Evolutionary conservation across 371 early-diverging fungal genomes (phyloP).

Genomic region (Mortierella sp.): DNA sequence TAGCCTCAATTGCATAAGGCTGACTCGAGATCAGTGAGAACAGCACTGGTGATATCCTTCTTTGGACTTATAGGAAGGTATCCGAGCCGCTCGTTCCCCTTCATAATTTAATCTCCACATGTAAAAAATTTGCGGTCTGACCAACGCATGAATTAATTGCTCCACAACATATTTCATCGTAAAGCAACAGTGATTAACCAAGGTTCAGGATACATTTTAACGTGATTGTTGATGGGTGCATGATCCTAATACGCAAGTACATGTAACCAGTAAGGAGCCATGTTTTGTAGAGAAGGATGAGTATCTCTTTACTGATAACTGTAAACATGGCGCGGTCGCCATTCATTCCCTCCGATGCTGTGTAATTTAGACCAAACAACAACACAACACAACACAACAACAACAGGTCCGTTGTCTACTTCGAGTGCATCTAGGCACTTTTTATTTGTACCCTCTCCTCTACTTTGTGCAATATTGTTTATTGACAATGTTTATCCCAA

Average conservation of each 20-base stretch:
- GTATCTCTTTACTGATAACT: not conserved
- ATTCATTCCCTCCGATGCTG: no score
- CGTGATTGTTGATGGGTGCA: not conserved
- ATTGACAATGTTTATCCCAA: not conserved
- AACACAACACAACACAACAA: no score
- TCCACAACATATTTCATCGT: not conserved
- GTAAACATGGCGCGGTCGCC: not conserved
- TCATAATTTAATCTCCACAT: not conserved
- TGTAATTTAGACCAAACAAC: no score
- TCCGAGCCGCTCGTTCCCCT: not conserved
- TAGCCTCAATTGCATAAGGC: no score
- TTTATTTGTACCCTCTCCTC: no score
- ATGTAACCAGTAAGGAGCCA: not conserved
- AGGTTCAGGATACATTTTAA: not conserved
- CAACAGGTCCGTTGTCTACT: no score
- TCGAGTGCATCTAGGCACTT: not conserved
- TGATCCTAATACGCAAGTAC: not conserved
- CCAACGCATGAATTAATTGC: not conserved
- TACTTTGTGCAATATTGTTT: no score
- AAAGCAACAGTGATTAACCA: not conserved
- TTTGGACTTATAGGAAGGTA: not conserved
- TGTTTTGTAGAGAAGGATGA: not conserved
- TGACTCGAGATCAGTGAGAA: not conserved
- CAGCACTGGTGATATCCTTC: not conserved
- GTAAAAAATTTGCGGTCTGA: not conserved